Conservation (phyloP, 2,329 filamentous ascomycete species). For the Nannizziopsis barbatae region DNA sequence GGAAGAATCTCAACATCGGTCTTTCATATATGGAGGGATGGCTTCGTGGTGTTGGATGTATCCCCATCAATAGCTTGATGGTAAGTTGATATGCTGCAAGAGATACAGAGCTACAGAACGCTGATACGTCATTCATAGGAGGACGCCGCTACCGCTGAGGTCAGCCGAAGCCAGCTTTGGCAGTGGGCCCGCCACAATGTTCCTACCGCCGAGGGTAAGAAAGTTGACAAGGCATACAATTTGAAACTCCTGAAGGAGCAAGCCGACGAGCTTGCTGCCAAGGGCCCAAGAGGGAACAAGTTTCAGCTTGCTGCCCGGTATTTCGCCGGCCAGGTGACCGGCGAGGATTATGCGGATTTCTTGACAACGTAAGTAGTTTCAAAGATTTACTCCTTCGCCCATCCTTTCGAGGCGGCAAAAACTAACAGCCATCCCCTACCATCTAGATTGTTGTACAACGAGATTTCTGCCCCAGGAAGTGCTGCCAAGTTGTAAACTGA, state of each 20-base stretch:
- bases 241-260: slow-evolving; percentile 79
- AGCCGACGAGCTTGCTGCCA: slow-evolving; percentile 59
- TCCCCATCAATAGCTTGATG: slow-evolving; percentile 97
- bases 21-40: slow-evolving; percentile 98
- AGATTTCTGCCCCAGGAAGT: slow-evolving; percentile 63
- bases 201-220: slow-evolving; percentile 75
- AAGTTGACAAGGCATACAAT: slow-evolving; percentile 83
- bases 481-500: slow-evolving; percentile 48
- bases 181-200: slow-evolving; percentile 76
- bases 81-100: slow-evolving; percentile 26
- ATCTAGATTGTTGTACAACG: slow-evolving; percentile 66
- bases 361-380: slow-evolving; percentile 58
- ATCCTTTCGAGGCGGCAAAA: too few relatives aligned
- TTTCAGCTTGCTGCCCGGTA: slow-evolving; percentile 83
- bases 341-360: slow-evolving; percentile 96
- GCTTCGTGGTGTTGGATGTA: slow-evolving; percentile 87
- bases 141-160: slow-evolving; percentile 93
- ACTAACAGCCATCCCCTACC: background rate
- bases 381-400: background rate
- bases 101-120: background rate
- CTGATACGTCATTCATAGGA: slow-evolving; percentile 40
- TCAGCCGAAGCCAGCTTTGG: slow-evolving; percentile 89
- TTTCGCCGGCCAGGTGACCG: slow-evolving; percentile 84
- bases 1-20: slow-evolving; percentile 95
- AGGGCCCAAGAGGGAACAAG: slow-evolving; percentile 80